Base-by-base conservation (phyloP, 2,329 filamentous ascomycete genomes). In the Thermoascus crustaceus region DNA sequence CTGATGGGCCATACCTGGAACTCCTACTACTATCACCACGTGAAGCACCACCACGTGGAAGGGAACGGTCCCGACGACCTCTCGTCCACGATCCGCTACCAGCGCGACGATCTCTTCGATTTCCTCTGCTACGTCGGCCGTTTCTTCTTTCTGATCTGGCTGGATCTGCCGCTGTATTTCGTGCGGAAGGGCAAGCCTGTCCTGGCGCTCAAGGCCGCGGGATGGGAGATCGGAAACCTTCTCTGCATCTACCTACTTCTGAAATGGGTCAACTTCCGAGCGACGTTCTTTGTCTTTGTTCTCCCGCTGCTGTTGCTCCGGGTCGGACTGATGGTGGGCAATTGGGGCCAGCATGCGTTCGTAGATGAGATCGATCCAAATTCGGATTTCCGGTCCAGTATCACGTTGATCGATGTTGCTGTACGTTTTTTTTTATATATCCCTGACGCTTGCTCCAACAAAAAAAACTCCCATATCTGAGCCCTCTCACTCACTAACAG, bases 1-100 rank as follows among this genome's bases (percentile, higher is more conserved):
- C 60, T 89, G 38, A 82, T 86, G 74, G 84, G 84, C 7, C 84
- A 89, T 52, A 87, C 83, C 0, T 87, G 82, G 82, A 85, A 89
- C 61, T 80, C 79, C 2, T 89, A 89, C 62, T 89, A 74, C 55
- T 88, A 86, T 53, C 84, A 89, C 53, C 84, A 89, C 50, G 82
- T 88, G 53, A 89, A 89, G 66, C 82, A 87, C 52, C 84, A 89
- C 53, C 84, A 89, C 46, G 78, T 88, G 37, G 84, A 88, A 60
- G 80, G 77, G 42, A 89, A 89, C 49, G 84, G 84, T 0, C 82
- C 82, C 0, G 72, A 80, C 30, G 84, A 89, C 50, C 68, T 87
- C 0, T 85, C 79, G 1, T 82, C 81, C 0, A 89, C 84, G 0
- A 72, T 89, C 23, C 72, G 80, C 9, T 88, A 84, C 56, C 81